phyloP scores from a whole-genome alignment of 1,284 basidiomycete genomes.

The Tilletia setariae region DNA sequence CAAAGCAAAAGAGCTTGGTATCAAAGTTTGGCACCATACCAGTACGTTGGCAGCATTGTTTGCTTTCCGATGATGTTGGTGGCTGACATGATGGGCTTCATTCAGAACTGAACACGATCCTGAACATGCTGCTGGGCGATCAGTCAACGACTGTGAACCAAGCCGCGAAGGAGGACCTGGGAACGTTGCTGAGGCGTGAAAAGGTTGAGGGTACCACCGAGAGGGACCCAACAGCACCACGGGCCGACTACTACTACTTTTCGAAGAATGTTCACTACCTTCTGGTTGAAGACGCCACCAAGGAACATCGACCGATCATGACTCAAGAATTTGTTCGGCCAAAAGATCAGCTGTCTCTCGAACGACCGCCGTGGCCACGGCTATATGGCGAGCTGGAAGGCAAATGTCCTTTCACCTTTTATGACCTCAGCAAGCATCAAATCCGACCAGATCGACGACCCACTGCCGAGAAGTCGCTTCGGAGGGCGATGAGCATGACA shows the following conservation, averaged over 20 bases:
- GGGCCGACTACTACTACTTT: conserved; percentile 81
- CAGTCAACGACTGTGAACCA: conserved; percentile 20
- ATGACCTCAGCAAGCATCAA: conserved; percentile 30
- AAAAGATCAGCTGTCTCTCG: conserved; percentile 1
- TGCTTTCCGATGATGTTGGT: too few relatives aligned
- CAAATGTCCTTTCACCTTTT: conserved; percentile 54
- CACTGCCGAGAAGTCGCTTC: conserved; percentile 56
- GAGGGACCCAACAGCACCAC: conserved; percentile 80
- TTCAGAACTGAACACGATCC: conserved; percentile 30
- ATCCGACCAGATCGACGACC: conserved; percentile 14
- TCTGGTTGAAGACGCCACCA: conserved; percentile 82
- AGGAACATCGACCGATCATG: conserved; percentile 65
- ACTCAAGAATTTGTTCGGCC: conserved; percentile 59
- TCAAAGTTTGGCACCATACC: conserved; percentile 79
- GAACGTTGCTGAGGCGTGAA: conserved; percentile 76
- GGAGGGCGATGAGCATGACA: conserved; percentile 73
- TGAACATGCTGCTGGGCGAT: conserved; percentile 28
- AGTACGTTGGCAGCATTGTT: conserved; percentile 40
- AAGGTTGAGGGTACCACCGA: conserved; percentile 81
- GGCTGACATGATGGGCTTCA: not conserved
- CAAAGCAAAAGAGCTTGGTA: conserved; percentile 72
- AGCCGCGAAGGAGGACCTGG: conserved; percentile 49
- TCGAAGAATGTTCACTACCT: conserved; percentile 73
- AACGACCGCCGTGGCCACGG: conserved; percentile 59
- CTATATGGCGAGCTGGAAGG: conserved; percentile 57